These are phyloP conservation scores for Alternaria rosae DNA, from an alignment of 2,329 filamentous ascomycete species.

Conservation along the genomic window DNA sequence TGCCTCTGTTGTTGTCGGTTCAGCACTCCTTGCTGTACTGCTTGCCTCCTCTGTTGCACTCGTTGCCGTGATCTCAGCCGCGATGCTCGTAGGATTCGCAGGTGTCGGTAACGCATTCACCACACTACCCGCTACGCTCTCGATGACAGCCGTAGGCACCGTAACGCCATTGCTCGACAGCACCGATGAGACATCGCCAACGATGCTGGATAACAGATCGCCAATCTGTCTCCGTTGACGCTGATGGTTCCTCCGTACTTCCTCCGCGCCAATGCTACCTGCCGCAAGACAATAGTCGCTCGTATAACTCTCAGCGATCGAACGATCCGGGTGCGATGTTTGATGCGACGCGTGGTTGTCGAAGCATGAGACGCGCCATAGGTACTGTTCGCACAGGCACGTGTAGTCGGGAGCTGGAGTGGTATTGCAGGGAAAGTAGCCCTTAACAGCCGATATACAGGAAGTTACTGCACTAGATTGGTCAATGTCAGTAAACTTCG, in stretches of 20 bases:
- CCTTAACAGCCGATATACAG: constrained; percentile 9
- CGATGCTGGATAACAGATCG: constrained; percentile 16
- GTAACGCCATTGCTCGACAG: constrained; percentile 10
- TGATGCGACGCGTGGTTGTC: constrained; percentile 16
- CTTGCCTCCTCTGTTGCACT: neutral
- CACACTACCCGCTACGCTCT: constrained; percentile 4
- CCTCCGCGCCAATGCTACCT: constrained; percentile 7
- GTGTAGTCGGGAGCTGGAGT: constrained; percentile 1
- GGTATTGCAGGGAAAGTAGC: constrained; percentile 13
- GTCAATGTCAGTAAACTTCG: neutral
- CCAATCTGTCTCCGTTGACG: constrained; percentile 17
- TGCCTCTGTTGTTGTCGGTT: neutral
- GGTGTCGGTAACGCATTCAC: constrained; percentile 1
- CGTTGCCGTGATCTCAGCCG: neutral
- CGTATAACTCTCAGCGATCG: neutral
- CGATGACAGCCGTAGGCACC: constrained; percentile 7
- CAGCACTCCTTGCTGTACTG: neutral
- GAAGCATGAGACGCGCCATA: constrained; percentile 21
- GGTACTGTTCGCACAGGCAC: constrained; percentile 22
- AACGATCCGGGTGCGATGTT: constrained; percentile 2
- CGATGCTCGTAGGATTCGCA: constrained; percentile 3
- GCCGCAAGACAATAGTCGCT: constrained; percentile 13
- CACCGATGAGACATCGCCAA: constrained; percentile 15
- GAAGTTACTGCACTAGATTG: constrained; percentile 10
- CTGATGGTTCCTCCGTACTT: constrained; percentile 7